These are phyloP conservation scores for Candida odintsovae DNA, from an alignment of 805 yeast species.

Conservation along the genomic window DNA sequence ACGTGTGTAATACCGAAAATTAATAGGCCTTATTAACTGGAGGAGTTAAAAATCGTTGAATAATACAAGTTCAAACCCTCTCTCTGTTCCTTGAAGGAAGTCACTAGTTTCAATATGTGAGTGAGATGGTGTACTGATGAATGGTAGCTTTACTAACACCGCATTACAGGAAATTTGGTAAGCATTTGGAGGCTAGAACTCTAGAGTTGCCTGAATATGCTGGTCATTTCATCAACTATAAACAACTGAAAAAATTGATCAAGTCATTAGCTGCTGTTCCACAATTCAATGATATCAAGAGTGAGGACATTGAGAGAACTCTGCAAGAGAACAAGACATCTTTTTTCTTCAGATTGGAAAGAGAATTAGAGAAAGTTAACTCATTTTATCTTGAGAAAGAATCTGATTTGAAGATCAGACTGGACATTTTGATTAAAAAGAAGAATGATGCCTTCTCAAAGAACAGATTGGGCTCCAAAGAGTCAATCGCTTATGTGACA, in stretches of 20 bases:
- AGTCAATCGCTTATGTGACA: slow-evolving; percentile 74
- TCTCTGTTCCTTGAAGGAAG: background rate
- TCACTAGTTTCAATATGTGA: background rate
- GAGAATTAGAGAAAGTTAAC: slow-evolving; percentile 94
- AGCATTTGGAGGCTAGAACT: slow-evolving; percentile 89
- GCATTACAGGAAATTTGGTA: slow-evolving; percentile 73
- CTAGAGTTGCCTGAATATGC: slow-evolving; percentile 93
- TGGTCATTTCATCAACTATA: slow-evolving; percentile 90
- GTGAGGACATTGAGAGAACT: slow-evolving; percentile 37
- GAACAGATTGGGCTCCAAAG: slow-evolving; percentile 47
- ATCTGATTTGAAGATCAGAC: slow-evolving; percentile 72
- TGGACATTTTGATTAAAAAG: slow-evolving; percentile 71
- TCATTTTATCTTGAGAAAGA: slow-evolving; percentile 89
- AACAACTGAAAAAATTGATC: slow-evolving; percentile 68
- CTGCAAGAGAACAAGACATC: slow-evolving; percentile 89
- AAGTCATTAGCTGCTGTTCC: slow-evolving; percentile 41
- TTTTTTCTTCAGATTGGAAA: slow-evolving; percentile 78
- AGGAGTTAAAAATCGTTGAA: background rate
- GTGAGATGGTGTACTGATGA: background rate
- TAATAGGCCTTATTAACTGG: too few species aligned
- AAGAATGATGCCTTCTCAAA: slow-evolving; percentile 43
- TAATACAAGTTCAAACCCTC: background rate
- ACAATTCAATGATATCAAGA: slow-evolving; percentile 15
- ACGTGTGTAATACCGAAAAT: background rate
- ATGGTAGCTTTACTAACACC: background rate